Percentiles rank a stretch among this genome's conserved stretches.
Conservation (phyloP, 2,329 filamentous ascomycete species). For the Exophiala alcalophila region DNA sequence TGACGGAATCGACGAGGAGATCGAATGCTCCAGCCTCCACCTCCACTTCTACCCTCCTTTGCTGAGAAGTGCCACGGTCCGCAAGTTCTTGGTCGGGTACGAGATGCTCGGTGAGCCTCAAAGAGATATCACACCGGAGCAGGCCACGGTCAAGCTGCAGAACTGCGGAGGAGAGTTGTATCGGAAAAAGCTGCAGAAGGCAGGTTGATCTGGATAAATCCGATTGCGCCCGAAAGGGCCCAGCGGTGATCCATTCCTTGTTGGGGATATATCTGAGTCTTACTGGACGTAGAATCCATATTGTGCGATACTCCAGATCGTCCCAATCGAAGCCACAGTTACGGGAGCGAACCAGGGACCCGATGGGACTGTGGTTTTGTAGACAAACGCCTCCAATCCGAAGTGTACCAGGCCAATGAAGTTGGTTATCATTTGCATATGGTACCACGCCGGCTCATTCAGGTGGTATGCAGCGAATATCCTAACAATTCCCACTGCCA, state of each 20-base stretch:
- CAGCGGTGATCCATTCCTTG: neutral
- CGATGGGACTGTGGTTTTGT: slow-evolving; percentile 68
- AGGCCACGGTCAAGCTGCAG: slow-evolving; percentile 76
- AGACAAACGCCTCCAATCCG: slow-evolving; percentile 74
- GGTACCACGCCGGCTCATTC: slow-evolving; percentile 67
- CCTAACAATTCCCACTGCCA: slow-evolving; percentile 72
- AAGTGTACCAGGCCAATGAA: slow-evolving; percentile 75
- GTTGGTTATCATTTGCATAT: slow-evolving; percentile 79
- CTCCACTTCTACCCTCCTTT: slow-evolving; percentile 97
- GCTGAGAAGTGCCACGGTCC: slow-evolving; percentile 84
- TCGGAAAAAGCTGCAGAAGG: slow-evolving; percentile 56
- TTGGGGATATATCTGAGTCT: neutral
- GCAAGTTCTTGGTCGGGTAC: slow-evolving; percentile 95
- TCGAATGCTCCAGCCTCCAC: slow-evolving; percentile 86
- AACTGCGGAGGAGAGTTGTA: slow-evolving; percentile 80
- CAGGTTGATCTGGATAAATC: slow-evolving; percentile 14
- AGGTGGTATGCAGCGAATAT: slow-evolving; percentile 84
- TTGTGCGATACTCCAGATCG: slow-evolving; percentile 64
- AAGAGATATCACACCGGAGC: slow-evolving; percentile 94
- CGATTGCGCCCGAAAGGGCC: slow-evolving; percentile 19
- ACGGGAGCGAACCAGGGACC: slow-evolving; percentile 59
- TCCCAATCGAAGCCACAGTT: slow-evolving; percentile 53
- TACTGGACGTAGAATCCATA: slow-evolving; percentile 63
- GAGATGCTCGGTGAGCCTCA: slow-evolving; percentile 98
- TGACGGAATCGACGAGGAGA: slow-evolving; percentile 74